A percentile compares a stretch with the other conserved stretches of the same genome.
Conservation (phyloP, 495 filamentous ascomycete species). For the Talaromyces nanjingensis region DNA sequence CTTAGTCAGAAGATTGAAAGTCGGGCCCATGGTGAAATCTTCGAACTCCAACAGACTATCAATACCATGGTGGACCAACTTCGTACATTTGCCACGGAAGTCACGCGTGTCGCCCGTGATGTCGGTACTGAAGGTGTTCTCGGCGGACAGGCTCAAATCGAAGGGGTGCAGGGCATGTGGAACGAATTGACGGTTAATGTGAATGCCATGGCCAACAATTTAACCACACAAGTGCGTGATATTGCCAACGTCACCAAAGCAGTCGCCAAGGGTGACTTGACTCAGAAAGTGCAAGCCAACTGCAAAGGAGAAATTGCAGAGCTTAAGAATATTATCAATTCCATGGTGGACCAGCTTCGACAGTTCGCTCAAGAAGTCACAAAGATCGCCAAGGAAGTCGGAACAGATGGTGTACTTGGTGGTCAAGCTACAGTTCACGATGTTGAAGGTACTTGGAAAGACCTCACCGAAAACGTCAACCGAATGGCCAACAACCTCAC, state of each 20-base stretch:
- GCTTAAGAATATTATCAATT: conserved; percentile 96
- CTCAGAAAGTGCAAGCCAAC: conserved; percentile 92
- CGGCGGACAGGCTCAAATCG: conserved; percentile 93
- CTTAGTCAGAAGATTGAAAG: conserved; percentile 93
- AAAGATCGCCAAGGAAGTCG: conserved; percentile 95
- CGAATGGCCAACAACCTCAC: conserved; percentile 98
- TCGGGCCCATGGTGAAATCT: conserved; percentile 89
- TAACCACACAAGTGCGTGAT: conserved; percentile 96
- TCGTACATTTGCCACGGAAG: conserved; percentile 93
- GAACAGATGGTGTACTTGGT: conserved; percentile 90
- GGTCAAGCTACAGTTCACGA: conserved; percentile 96
- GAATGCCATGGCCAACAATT: conserved; percentile 96
- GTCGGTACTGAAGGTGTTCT: conserved; percentile 97
- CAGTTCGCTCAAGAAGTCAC: conserved; percentile 98
- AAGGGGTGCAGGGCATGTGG: conserved; percentile 82
- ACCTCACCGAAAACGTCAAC: conserved; percentile 96
- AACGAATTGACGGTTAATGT: conserved; percentile 97
- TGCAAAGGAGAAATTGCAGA: conserved; percentile 95
- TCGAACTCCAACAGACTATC: conserved; percentile 94
- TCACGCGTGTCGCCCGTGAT: conserved; percentile 91
- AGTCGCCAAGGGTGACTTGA: conserved; percentile 92
- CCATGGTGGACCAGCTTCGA: conserved; percentile 96
- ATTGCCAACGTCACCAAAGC: conserved; percentile 98
- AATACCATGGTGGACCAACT: conserved; percentile 99
- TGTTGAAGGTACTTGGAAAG: conserved; percentile 96